These are phyloP conservation scores for Myriosclerotinia duriaeana DNA, from an alignment of 2,329 filamentous ascomycete genomes.

Conservation along the genomic window DNA sequence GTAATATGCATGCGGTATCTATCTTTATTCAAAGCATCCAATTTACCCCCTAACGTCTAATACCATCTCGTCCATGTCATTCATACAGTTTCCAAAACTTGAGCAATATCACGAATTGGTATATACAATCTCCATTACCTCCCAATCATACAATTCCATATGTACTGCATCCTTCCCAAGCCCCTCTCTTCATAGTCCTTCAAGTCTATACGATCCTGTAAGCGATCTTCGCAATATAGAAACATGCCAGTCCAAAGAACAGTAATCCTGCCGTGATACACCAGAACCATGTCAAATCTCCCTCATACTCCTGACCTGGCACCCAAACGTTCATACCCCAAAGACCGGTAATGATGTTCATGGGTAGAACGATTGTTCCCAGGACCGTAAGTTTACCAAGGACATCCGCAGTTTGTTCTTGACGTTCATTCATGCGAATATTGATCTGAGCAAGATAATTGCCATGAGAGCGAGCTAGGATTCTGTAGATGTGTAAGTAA, in stretches of 20 bases:
- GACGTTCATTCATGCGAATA: conserved; percentile 96
- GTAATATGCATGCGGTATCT: not conserved
- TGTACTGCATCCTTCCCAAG: not conserved
- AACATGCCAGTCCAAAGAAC: conserved; percentile 77
- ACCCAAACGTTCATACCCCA: conserved; percentile 99
- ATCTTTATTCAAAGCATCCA: conserved; percentile 1
- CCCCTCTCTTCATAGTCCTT: not conserved
- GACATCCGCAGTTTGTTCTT: conserved; percentile 93
- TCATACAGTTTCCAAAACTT: not conserved
- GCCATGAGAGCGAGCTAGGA: conserved; percentile 84
- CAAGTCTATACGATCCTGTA: conserved; percentile 39
- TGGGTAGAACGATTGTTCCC: conserved; percentile 93
- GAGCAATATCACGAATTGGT: not conserved
- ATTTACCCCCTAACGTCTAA: not conserved
- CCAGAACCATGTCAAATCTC: conserved; percentile 72
- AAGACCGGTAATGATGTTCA: conserved; percentile 98
- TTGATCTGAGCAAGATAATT: conserved; percentile 99
- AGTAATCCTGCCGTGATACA: conserved; percentile 73
- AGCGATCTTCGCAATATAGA: conserved; percentile 39
- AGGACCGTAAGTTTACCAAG: conserved; percentile 92
- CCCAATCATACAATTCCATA: not conserved
- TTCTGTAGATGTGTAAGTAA: conserved; percentile 49
- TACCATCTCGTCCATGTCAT: not conserved
- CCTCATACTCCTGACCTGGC: conserved; percentile 81
- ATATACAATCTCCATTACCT: not conserved